Evolutionary conservation across 371 early-diverging fungal species (phyloP), one percentile per base, ranked within the genome.

Genomic region (Capniomyces stellatus): DNA sequence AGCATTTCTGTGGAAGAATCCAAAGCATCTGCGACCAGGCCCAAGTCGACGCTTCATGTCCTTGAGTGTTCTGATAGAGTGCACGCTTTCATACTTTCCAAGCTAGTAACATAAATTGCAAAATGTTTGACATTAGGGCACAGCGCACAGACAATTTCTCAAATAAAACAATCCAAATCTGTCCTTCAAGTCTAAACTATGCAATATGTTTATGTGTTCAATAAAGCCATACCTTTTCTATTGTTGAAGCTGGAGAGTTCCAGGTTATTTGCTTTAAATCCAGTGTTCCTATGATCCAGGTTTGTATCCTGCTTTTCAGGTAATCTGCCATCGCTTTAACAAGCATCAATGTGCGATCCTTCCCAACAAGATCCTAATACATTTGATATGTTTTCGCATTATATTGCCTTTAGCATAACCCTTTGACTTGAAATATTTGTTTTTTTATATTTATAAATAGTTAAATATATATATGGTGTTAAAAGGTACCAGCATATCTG

Each of bases 31-130:
- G 42, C 91, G 65, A 40, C 81, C 85, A 27, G 76, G 79, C 0
- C 81, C 84, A 8, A 87, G 74, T 0, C 88, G 76, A 19, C 81
- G 79, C 60, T 88, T 85, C 58, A 90, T 61, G 46, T 82, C 83
- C 29, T 75, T 64, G 76, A 83, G 81, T 13, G 78, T 75, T 52
- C 70, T 66, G 27, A 90, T 77, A 15, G 80, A 74, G 61, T 90
- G 91, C 1, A 90, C 89, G 0, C 83, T 80, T 61, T 90, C 91
- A 61, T 89, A 84, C 44, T 73, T 52, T 8, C 49, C 55, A 56
- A 83, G 82, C 69, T 35, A 35, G 15, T n/a, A n/a, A n/a, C n/a
- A n/a, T n/a, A n/a, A n/a, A n/a, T n/a, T n/a, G n/a, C n/a, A n/a
- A n/a, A n/a, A n/a, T n/a, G n/a, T n/a, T n/a, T n/a, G n/a, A n/a